A percentile compares a stretch with the other conserved stretches of the same genome.
phyloP scores from a whole-genome alignment of 1,284 basidiomycete genomes.

The Puccinia polysora region DNA sequence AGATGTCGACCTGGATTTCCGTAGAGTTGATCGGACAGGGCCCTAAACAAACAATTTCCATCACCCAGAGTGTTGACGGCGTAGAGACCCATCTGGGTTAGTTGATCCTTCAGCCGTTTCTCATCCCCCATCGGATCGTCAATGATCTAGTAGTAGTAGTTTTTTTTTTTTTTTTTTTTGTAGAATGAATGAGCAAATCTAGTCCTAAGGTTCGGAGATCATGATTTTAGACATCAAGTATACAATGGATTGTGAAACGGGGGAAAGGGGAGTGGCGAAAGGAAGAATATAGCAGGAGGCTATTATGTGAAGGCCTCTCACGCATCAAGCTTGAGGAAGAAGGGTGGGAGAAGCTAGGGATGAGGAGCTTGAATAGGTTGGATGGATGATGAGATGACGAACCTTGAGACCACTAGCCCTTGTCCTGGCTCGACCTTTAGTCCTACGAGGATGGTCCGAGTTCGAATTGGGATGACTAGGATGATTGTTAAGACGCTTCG shows the following conservation, averaged over 20 bases:
- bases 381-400: not conserved
- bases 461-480: not conserved
- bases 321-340: no score
- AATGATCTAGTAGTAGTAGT: no score
- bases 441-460: not conserved
- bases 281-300: not conserved
- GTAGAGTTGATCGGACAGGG: slow-evolving; percentile 71
- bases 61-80: slow-evolving; percentile 65
- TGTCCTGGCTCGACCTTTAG: slow-evolving; percentile 30
- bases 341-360: not conserved
- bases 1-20: slow-evolving; percentile 69
- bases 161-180: no score
- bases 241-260: not conserved
- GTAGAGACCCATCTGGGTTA: slow-evolving; percentile 46
- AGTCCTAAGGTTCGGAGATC: no score
- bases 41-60: slow-evolving; percentile 81
- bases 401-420: slow-evolving; percentile 39
- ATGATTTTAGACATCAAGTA: not conserved
- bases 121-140: slow-evolving; percentile 33
- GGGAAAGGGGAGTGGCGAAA: not conserved
- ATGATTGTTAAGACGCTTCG: slow-evolving; percentile 3
- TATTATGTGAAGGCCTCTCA: no score
- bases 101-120: slow-evolving; percentile 27
- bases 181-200: no score
- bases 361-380: not conserved